Base-by-base conservation (phyloP, 2,329 filamentous ascomycete genomes). In the Aureobasidium sp. region DNA sequence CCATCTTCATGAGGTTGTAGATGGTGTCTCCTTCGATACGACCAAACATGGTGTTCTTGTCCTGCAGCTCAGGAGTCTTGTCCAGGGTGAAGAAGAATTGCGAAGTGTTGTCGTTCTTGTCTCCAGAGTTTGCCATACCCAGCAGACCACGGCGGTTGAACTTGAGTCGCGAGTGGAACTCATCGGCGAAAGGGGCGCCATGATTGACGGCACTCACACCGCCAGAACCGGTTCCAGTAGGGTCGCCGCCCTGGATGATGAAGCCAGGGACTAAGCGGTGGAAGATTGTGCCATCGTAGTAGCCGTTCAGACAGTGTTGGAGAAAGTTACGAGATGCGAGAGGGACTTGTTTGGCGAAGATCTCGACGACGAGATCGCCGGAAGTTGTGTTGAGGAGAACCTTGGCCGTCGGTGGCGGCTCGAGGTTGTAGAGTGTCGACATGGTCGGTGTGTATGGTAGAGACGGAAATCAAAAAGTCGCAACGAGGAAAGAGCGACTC, bases 81-180 rank as follows among this genome's bases (percentile, higher is more conserved):
- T 86, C 91, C 59, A 99, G 77, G 0, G 94, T 97, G 65, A 99
- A 87, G 78, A 99, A 99, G 80, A 97, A 97, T 75, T 99, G 94
- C 74, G 91, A 96, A 37, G 91, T 90, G 77, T 97, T 97, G 61
- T 89, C 89, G 70, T 92, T 82, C 34, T 83, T 82, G 57, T 77
- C 78, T 49, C 91, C 87, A 64, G 89, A 88, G 74, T 97, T 97
- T 31, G 94, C 94, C 91, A 97, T 97, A n/a, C 90, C 94, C 68
- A 99, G 76, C 68, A 97, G 77, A 0, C 94, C 94, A 64, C 94
- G 83, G 52, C 94, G 82, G 69, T 95, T 97, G 80, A 94, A 97
- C 74, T 95, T 95, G 67, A 99, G 80, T 36, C 94, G 84, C 68
- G 88, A 91, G 75, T 97, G 93, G 67, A 97, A 88, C 73, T 99